Conservation (phyloP, 805 yeast species). For the Peterozyma xylosa region DNA sequence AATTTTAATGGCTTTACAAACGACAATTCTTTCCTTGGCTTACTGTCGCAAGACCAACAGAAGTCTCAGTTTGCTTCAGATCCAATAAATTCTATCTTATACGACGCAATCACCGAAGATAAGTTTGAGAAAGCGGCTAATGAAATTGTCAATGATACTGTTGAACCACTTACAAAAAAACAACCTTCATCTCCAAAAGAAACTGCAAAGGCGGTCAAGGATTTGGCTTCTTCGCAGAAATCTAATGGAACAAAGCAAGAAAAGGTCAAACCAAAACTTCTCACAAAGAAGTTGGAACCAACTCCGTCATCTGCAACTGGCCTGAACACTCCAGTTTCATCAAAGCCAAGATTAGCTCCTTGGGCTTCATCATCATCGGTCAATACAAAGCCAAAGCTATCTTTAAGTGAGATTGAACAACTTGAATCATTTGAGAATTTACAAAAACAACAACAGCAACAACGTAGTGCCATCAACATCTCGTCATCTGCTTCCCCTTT, state of each 20-base stretch:
- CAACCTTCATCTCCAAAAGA: not conserved
- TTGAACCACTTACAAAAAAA: slow-evolving; percentile 11
- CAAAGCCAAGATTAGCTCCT: slow-evolving; percentile 33
- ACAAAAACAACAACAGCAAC: slow-evolving; percentile 29
- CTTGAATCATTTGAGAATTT: slow-evolving; percentile 35
- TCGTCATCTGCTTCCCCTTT: not conserved
- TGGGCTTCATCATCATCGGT: slow-evolving; percentile 36
- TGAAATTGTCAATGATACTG: no score
- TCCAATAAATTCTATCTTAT: no score
- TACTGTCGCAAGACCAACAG: not conserved
- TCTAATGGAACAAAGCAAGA: no score
- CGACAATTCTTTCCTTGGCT: not conserved
- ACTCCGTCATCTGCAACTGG: no score
- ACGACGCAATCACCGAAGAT: no score
- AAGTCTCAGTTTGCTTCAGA: not conserved
- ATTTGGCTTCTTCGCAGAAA: not conserved
- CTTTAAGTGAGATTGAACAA: slow-evolving; percentile 45
- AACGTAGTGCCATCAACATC: slow-evolving; percentile 16
- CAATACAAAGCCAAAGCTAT: slow-evolving; percentile 27
- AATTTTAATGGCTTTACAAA: not conserved
- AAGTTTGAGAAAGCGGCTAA: no score
- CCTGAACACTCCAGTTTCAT: slow-evolving; percentile 1
- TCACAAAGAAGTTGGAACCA: no score
- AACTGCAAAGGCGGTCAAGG: not conserved
- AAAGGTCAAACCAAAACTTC: no score